These are phyloP conservation scores for Pezicula neosporulosa DNA, from an alignment of 2,329 filamentous ascomycete genomes.

Conservation along the genomic window DNA sequence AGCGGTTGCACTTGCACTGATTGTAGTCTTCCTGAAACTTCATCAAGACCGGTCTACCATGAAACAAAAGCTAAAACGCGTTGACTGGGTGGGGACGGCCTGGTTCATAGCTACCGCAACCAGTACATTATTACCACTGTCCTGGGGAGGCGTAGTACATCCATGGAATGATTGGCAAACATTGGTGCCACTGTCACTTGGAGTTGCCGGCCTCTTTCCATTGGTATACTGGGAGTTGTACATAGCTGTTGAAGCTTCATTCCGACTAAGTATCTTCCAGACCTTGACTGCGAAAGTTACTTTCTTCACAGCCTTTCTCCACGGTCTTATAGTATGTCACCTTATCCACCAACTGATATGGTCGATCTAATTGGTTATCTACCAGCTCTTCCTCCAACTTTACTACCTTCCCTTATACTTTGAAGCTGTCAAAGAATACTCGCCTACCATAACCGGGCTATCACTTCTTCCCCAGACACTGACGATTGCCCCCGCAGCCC, in stretches of 20 bases:
- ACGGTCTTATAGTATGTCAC: constrained; percentile 48
- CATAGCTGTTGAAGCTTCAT: constrained; percentile 14
- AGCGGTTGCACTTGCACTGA: neutral
- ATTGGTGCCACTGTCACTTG: constrained; percentile 54
- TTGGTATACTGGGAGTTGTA: constrained; percentile 48
- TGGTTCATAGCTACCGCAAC: constrained; percentile 58
- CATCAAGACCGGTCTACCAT: neutral
- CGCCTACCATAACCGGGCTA: constrained; percentile 47
- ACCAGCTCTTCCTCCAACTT: constrained; percentile 29
- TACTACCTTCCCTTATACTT: constrained; percentile 50
- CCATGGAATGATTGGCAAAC: constrained; percentile 57
- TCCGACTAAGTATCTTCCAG: constrained; percentile 34
- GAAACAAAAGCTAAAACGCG: neutral
- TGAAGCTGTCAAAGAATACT: constrained; percentile 45
- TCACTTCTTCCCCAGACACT: constrained; percentile 54
- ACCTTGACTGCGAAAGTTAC: constrained; percentile 42
- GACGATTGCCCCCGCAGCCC: constrained; percentile 55
- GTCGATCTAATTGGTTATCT: neutral
- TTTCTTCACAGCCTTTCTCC: constrained; percentile 45
- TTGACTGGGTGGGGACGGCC: constrained; percentile 58
- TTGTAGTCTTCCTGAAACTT: neutral
- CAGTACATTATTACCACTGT: constrained; percentile 54
- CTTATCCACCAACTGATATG: constrained; percentile 11
- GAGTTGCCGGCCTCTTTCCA: constrained; percentile 41
- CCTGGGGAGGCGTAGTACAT: constrained; percentile 60